A percentile compares a stretch with the other conserved stretches of the same genome.
Conservation (phyloP, 2,329 filamentous ascomycete genomes). For the Albophoma yamanashiensis region DNA sequence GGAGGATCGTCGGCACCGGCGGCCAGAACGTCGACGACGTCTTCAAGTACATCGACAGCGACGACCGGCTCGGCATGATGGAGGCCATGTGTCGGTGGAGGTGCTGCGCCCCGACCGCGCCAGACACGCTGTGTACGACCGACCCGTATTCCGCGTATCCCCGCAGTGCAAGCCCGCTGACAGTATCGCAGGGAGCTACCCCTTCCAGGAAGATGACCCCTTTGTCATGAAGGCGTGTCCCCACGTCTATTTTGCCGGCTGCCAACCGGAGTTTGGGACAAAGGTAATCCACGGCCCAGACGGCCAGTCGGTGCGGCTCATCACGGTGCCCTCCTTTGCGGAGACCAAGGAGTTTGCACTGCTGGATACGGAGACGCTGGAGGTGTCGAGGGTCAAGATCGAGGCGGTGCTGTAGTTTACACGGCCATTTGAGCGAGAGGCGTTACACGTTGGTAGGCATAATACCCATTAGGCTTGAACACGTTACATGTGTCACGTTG, state of each 20-base stretch:
- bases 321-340: constrained; percentile 77
- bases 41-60: constrained; percentile 75
- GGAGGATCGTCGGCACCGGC: constrained; percentile 74
- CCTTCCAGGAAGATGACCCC: constrained; percentile 87
- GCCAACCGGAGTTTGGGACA: constrained; percentile 70
- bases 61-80: constrained; percentile 78
- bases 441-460: not conserved
- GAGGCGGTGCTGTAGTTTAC: constrained; percentile 6
- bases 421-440: constrained; percentile 1
- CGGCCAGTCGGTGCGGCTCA: constrained; percentile 61
- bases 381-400: constrained; percentile 60
- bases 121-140: constrained; percentile 79
- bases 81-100: constrained; percentile 91
- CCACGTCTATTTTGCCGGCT: constrained; percentile 84
- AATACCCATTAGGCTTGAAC: not conserved
- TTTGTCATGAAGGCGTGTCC: constrained; percentile 80
- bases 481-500: not conserved
- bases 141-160: not conserved
- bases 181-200: constrained; percentile 65
- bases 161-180: constrained; percentile 11
- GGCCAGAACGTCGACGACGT: constrained; percentile 93
- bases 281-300: constrained; percentile 54
- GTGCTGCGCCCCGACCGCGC: constrained; percentile 82
- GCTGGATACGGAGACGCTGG: constrained; percentile 76
- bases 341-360: constrained; percentile 71